Percentiles rank a stretch among this genome's conserved stretches.
phyloP scores from a whole-genome alignment of 331 rosid genomes.

The Cydonia oblonga region DNA sequence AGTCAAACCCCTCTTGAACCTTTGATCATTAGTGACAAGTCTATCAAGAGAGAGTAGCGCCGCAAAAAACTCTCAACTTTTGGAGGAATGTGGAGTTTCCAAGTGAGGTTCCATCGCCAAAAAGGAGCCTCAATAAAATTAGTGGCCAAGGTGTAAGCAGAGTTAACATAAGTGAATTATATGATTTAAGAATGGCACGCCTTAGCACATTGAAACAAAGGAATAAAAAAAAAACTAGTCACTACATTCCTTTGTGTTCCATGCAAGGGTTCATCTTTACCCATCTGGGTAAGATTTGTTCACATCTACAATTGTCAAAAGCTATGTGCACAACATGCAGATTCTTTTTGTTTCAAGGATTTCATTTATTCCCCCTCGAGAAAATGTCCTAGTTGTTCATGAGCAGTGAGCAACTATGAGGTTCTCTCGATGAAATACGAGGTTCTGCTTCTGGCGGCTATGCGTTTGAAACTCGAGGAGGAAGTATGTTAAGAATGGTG shows the following conservation, averaged over 20 bases:
- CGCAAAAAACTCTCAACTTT: too few relatives aligned
- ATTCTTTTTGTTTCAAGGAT: background rate
- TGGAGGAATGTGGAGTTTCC: too few relatives aligned
- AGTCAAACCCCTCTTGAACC: too few relatives aligned
- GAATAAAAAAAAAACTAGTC: background rate
- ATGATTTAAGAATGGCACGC: background rate
- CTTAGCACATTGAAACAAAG: background rate
- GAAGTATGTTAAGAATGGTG: background rate
- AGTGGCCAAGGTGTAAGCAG: background rate
- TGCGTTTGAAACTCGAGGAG: background rate
- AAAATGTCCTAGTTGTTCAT: background rate
- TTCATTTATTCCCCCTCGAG: background rate
- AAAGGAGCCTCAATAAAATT: too few relatives aligned
- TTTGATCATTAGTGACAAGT: too few relatives aligned
- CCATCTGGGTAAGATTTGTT: constrained; percentile 1
- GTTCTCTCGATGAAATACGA: background rate
- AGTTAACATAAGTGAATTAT: background rate
- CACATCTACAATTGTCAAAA: background rate
- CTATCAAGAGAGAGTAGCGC: too few relatives aligned
- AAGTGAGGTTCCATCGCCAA: too few relatives aligned
- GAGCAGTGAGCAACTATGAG: background rate
- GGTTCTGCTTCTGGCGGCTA: background rate
- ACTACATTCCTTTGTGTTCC: background rate
- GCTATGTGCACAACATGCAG: constrained; percentile 16
- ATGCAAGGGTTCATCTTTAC: constrained; percentile 2